Base-by-base conservation (phyloP, 2,329 filamentous ascomycete species). In the Fusarium sp. region DNA sequence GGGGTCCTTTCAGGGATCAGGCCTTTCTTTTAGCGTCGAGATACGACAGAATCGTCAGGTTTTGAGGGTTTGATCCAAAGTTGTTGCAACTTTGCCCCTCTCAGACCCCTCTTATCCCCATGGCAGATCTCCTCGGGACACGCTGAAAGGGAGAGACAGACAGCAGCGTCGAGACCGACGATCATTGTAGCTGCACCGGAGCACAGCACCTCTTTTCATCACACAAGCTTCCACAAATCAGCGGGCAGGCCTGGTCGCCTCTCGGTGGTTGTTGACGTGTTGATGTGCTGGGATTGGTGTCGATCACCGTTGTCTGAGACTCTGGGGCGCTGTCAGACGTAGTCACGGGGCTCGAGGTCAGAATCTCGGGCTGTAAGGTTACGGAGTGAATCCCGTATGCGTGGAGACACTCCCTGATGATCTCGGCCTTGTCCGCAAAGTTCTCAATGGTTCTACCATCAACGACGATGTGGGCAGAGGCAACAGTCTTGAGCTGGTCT, bases 371-470 rank as follows among this genome's bases (percentile, higher is more conserved):
- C 75, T 92, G 90, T 29, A 93, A 72, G 1, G 90, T 92, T 5
- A 80, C 82, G 11, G 87, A 90, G 73, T 92, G 88, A 58, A 93
- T 87, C 6, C 89, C 90, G 68, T 91, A 91, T 2, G 85, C 88
- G 68, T 91, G 88, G 35, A 93, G 81, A 71, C 89, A 92, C 72
- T 91, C 84, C 56, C 83, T 83, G 49, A 91, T 84, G 2, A 83
- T 85, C 66, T 82, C 84, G 2, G 88, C 86, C 58, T 84, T 83
- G 46, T 80, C 78, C 76, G 85, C 82, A 71, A 92, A 92, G 45
- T 78, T 77, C 32, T 78, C 73, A 24, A 91, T 74, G 8, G 82
- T 81, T 47, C 82, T 78, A 59, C 86, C 83, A 2, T 82, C 80
- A 13, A 92, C 83, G 0, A 89, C 81, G 2, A 93, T 77, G 70